These are phyloP conservation scores for Mucor plumbeus DNA, from an alignment of 371 early-diverging fungal species.

Conservation along the genomic window DNA sequence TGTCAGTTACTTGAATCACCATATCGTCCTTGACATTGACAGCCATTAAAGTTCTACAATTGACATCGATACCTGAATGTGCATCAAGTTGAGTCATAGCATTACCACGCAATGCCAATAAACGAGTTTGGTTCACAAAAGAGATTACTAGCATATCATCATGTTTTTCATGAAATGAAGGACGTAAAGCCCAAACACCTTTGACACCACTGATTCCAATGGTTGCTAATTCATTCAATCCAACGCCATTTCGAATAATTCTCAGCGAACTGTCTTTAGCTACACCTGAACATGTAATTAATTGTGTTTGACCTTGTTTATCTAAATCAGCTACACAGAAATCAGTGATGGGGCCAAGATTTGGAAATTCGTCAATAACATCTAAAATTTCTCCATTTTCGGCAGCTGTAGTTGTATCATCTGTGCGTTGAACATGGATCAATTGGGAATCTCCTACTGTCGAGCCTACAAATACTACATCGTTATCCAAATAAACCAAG, in stretches of 20 bases:
- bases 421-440: slow-evolving; percentile 55
- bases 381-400: slow-evolving; percentile 38
- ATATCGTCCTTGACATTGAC: slow-evolving; percentile 38
- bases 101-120: slow-evolving; percentile 39
- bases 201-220: slow-evolving; percentile 74
- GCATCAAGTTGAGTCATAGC: slow-evolving; percentile 36
- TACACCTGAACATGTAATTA: slow-evolving; percentile 89
- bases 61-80: slow-evolving; percentile 43
- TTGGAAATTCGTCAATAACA: slow-evolving; percentile 67
- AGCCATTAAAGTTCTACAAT: slow-evolving; percentile 43
- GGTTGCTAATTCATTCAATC: slow-evolving; percentile 73
- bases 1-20: slow-evolving; percentile 51
- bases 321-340: slow-evolving; percentile 85
- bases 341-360: slow-evolving; percentile 87
- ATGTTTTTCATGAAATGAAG: slow-evolving; percentile 39
- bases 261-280: slow-evolving; percentile 79
- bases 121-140: slow-evolving; percentile 54
- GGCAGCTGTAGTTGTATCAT: slow-evolving; percentile 13
- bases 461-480: slow-evolving; percentile 85
- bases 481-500: slow-evolving; percentile 77
- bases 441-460: slow-evolving; percentile 87
- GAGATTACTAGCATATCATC: slow-evolving; percentile 66
- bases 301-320: slow-evolving; percentile 73
- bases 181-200: slow-evolving; percentile 75
- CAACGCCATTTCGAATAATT: slow-evolving; percentile 91